Conservation (phyloP, 2,329 filamentous ascomycete genomes). For the Colletotrichum tropicicola region DNA sequence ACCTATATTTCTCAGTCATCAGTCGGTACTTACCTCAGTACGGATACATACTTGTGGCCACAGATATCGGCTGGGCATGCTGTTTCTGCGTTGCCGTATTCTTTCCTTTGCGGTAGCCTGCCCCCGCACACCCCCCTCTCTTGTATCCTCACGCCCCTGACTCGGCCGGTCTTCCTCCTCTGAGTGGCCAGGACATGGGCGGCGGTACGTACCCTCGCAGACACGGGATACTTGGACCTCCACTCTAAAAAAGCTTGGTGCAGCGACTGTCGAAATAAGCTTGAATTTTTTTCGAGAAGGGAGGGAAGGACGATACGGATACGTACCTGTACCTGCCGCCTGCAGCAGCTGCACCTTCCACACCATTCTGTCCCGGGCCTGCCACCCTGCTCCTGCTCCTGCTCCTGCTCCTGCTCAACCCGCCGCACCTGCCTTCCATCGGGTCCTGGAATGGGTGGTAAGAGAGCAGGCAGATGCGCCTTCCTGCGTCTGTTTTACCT, state of each 20-base stretch:
- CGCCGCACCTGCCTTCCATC: neutral
- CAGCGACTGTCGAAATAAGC: constrained; percentile 32
- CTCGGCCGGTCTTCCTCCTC: neutral
- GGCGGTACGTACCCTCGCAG: neutral
- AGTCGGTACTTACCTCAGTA: too few relatives aligned
- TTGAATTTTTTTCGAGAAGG: constrained; percentile 30
- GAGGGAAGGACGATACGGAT: constrained; percentile 3
- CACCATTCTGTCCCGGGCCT: neutral
- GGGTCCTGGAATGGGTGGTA: neutral
- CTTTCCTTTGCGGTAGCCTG: neutral
- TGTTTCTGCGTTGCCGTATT: constrained; percentile 2
- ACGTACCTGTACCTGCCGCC: constrained; percentile 9
- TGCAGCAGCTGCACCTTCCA: neutral
- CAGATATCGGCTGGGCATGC: neutral
- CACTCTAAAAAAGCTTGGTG: constrained; percentile 30
- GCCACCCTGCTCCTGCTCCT: neutral
- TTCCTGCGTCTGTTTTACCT: too few relatives aligned
- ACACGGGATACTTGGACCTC: constrained; percentile 11
- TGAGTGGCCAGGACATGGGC: neutral
- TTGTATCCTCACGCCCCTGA: neutral
- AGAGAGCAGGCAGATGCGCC: neutral
- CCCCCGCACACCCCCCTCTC: neutral
- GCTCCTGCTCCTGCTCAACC: neutral
- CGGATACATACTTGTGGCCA: neutral
- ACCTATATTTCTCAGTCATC: neutral